phyloP scores from a whole-genome alignment of 2,329 filamentous ascomycete species.

The Aspergillus fumigatiaffinis region DNA sequence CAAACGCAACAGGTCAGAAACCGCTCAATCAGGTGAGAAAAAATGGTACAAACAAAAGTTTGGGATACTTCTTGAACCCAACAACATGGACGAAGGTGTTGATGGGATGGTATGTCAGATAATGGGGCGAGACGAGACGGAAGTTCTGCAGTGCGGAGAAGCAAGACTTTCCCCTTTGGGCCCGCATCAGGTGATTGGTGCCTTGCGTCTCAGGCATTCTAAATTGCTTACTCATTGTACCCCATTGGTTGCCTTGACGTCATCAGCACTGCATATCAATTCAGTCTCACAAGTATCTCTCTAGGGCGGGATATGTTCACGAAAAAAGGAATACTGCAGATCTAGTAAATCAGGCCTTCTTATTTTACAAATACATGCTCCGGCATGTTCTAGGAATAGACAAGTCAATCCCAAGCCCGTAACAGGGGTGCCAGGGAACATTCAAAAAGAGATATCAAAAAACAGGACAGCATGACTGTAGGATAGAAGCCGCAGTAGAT shows the following conservation, averaged over 20 bases:
- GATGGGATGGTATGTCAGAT: neutral
- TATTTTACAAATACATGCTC: constrained; percentile 22
- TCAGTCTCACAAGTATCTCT: too few relatives aligned
- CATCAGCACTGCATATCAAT: neutral
- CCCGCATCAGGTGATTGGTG: constrained; percentile 13
- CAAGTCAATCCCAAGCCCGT: constrained; percentile 15
- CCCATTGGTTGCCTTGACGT: constrained; percentile 4
- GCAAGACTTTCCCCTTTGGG: constrained; percentile 10
- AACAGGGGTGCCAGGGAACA: constrained; percentile 10
- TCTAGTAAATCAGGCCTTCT: constrained; percentile 15
- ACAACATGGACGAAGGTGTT: constrained; percentile 7
- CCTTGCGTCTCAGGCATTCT: constrained; percentile 8
- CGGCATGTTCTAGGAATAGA: constrained; percentile 27
- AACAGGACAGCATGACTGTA: constrained; percentile 19
- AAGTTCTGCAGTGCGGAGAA: constrained; percentile 16
- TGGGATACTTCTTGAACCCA: neutral
- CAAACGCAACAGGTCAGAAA: neutral
- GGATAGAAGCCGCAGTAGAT: constrained; percentile 9
- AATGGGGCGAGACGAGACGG: constrained; percentile 1
- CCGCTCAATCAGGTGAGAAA: constrained; percentile 8
- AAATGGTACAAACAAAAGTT: neutral
- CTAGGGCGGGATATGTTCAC: too few relatives aligned
- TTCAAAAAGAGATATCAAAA: constrained; percentile 13
- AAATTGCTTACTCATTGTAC: constrained; percentile 5
- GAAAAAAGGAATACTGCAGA: constrained; percentile 3